A percentile compares a stretch with the other conserved stretches of the same genome.
These are phyloP conservation scores for Polychaeton citri DNA, from an alignment of 2,329 filamentous ascomycete species.

Conservation along the genomic window DNA sequence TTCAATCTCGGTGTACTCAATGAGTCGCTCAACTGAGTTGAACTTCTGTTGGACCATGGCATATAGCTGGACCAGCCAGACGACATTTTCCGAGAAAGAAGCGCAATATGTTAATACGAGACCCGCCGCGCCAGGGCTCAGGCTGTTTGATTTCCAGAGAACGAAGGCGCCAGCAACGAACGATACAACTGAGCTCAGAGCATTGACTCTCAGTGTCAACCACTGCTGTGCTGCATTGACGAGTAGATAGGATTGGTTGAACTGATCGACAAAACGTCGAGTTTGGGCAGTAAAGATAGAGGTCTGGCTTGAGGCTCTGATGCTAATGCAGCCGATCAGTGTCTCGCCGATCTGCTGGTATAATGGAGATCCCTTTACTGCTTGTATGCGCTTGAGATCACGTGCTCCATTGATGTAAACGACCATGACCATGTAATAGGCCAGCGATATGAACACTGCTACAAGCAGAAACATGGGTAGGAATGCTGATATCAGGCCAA, in stretches of 20 bases:
- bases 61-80: constrained; percentile 88
- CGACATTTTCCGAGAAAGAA: constrained; percentile 82
- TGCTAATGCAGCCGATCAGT: constrained; percentile 83
- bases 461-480: constrained; percentile 80
- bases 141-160: constrained; percentile 61
- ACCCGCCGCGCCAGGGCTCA: constrained; percentile 79
- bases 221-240: constrained; percentile 91
- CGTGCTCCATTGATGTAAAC: constrained; percentile 81
- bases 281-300: constrained; percentile 83
- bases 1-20: constrained; percentile 79
- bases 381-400: constrained; percentile 83
- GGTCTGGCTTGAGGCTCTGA: constrained; percentile 85
- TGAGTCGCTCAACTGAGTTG: constrained; percentile 76
- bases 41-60: constrained; percentile 92
- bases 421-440: constrained; percentile 66
- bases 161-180: constrained; percentile 88
- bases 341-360: constrained; percentile 97
- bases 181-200: constrained; percentile 72
- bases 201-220: constrained; percentile 78
- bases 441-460: constrained; percentile 61
- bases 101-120: constrained; percentile 86
- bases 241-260: constrained; percentile 82
- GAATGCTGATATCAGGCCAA: constrained; percentile 69
- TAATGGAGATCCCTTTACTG: constrained; percentile 76
- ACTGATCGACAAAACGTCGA: constrained; percentile 67